These are phyloP conservation scores for Annulohypoxylon bovei DNA, from an alignment of 495 filamentous ascomycete species.

Conservation along the genomic window DNA sequence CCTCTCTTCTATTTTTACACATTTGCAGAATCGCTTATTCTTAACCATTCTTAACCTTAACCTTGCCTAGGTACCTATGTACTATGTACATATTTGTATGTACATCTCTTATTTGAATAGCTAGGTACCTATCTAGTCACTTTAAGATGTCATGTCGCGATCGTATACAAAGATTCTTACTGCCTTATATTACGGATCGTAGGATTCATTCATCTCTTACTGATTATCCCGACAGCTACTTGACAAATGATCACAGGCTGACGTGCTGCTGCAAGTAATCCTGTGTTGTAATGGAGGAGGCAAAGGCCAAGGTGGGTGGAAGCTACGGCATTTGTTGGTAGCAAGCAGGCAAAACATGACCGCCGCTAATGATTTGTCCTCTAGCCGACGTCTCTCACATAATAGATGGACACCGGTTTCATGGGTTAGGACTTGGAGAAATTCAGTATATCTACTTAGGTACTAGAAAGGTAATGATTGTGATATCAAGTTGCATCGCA, in stretches of 20 bases:
- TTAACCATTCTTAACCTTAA: neutral
- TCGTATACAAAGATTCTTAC: neutral
- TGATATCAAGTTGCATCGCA: conserved; percentile 36
- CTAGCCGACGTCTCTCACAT: conserved; percentile 16
- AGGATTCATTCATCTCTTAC: neutral
- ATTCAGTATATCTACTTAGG: neutral
- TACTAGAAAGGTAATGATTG: neutral
- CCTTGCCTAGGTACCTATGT: neutral
- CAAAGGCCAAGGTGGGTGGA: conserved; percentile 1
- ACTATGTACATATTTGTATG: neutral
- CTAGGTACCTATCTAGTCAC: neutral
- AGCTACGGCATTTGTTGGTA: conserved; percentile 5
- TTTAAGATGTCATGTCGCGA: neutral
- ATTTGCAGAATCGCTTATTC: neutral
- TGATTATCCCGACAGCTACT: neutral
- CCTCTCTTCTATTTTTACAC: conserved; percentile 29
- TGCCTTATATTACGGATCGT: neutral
- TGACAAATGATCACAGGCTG: conserved; percentile 30
- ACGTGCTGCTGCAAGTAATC: conserved; percentile 43
- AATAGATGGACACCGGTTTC: conserved; percentile 28
- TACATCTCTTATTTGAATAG: neutral
- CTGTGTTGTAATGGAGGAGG: conserved; percentile 8
- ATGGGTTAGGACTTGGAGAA: conserved; percentile 12
- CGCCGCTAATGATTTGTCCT: conserved; percentile 3
- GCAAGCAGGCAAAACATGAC: conserved; percentile 9